Percentiles rank a stretch among this genome's conserved stretches.
phyloP scores from a whole-genome alignment of 208 protist genomes.

The Trichomonas vaginalis region DNA sequence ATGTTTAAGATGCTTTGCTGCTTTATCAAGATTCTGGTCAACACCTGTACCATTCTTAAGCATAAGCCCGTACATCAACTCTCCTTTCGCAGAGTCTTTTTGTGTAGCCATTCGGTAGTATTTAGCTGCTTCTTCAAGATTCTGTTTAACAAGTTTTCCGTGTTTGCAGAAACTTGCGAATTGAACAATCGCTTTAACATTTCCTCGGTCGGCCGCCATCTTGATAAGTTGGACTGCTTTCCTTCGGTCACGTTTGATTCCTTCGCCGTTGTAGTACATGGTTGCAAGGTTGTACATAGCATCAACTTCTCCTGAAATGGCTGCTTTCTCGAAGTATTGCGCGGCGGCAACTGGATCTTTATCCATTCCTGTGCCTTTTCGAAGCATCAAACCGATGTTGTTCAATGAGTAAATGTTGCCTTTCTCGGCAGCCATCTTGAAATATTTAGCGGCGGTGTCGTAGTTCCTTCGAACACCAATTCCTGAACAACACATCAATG shows the following conservation, averaged over 20 bases:
- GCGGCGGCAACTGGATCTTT: neutral
- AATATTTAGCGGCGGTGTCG: neutral
- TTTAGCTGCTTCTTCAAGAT: neutral
- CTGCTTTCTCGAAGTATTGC: neutral
- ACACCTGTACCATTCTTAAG: neutral
- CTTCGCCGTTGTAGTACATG: neutral
- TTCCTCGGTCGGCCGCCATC: neutral
- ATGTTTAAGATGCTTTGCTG: neutral
- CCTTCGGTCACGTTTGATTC: neutral
- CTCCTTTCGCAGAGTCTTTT: neutral
- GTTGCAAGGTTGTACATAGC: neutral
- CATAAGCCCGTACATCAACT: neutral
- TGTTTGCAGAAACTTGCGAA: neutral
- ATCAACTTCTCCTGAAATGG: neutral
- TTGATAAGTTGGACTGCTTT: neutral
- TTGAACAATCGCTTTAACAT: neutral
- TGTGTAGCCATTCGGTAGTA: neutral
- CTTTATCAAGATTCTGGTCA: neutral
- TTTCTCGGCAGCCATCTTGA: neutral
- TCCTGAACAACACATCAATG: neutral
- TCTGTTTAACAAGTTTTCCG: neutral
- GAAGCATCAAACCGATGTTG: neutral
- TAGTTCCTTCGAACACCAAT: neutral
- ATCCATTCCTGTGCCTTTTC: neutral
- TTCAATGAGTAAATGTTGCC: neutral